phyloP scores from a whole-genome alignment of 192 early-diverging fungal species.

The Rhizoclosmatium globosum region DNA sequence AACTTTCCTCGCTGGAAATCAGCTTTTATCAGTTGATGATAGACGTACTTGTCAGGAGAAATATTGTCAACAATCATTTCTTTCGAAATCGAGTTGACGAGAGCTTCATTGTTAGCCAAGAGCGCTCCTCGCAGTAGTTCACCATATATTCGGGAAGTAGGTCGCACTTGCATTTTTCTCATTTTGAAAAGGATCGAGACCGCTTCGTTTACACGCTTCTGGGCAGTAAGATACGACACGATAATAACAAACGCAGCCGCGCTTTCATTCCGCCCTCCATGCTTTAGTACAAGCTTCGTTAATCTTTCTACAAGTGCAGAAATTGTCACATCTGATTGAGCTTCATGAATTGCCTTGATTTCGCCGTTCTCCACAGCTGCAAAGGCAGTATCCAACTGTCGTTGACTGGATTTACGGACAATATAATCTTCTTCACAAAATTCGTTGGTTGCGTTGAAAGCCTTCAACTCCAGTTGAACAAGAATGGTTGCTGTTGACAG shows the following conservation, averaged over 20 bases:
- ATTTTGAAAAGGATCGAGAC: background rate
- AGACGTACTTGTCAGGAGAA: slow-evolving; percentile 2
- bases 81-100: background rate
- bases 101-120: background rate
- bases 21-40: slow-evolving; percentile 26
- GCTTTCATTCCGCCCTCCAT: background rate
- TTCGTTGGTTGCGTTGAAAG: too few relatives aligned
- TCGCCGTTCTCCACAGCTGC: background rate
- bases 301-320: background rate
- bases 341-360: too few relatives aligned
- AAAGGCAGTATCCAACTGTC: background rate
- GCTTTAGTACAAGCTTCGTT: background rate
- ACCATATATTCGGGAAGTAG: slow-evolving; percentile 13
- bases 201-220: background rate
- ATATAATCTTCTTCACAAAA: slow-evolving; percentile 3
- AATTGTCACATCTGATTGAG: background rate
- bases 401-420: background rate
- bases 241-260: slow-evolving; percentile 9
- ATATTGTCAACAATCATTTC: slow-evolving; percentile 3
- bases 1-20: slow-evolving; percentile 10
- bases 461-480: background rate
- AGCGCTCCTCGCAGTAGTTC: slow-evolving; percentile 8
- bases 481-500: slow-evolving; percentile 12
- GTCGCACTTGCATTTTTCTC: background rate
- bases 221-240: background rate